Evolutionary conservation across 331 rosid species (phyloP).

Genomic region (Quercus lobata): DNA sequence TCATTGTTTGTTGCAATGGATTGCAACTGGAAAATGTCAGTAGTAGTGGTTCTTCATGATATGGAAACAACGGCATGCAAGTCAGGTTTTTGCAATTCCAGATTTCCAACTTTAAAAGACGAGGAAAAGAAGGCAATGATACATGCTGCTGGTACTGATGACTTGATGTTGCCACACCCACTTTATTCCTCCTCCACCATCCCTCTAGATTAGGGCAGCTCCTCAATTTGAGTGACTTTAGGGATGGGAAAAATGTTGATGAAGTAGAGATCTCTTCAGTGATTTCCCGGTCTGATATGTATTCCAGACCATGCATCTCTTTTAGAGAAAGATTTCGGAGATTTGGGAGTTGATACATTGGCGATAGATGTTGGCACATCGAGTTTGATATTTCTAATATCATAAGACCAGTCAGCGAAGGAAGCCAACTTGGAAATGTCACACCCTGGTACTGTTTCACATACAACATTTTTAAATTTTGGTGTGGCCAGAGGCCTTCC

Average conservation of each 20-base stretch:
- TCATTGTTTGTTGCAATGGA: neutral
- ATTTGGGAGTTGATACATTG: no score
- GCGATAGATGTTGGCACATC: no score
- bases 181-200: neutral
- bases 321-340: no score
- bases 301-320: fast-evolving
- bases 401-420: no score
- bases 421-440: no score
- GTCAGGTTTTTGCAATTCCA: fast-evolving
- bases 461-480: no score
- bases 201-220: neutral
- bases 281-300: no score
- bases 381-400: no score
- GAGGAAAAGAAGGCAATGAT: neutral
- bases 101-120: neutral
- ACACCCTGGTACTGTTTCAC: no score
- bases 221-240: fast-evolving
- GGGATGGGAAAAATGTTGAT: neutral
- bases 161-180: no score
- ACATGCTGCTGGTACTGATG: no score
- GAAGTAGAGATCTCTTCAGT: neutral
- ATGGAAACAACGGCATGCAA: neutral
- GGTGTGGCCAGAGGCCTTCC: no score
- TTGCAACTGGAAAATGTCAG: neutral
- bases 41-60: fast-evolving